These are phyloP conservation scores for Hortaea werneckii DNA, from an alignment of 2,329 filamentous ascomycete species.

Conservation along the genomic window DNA sequence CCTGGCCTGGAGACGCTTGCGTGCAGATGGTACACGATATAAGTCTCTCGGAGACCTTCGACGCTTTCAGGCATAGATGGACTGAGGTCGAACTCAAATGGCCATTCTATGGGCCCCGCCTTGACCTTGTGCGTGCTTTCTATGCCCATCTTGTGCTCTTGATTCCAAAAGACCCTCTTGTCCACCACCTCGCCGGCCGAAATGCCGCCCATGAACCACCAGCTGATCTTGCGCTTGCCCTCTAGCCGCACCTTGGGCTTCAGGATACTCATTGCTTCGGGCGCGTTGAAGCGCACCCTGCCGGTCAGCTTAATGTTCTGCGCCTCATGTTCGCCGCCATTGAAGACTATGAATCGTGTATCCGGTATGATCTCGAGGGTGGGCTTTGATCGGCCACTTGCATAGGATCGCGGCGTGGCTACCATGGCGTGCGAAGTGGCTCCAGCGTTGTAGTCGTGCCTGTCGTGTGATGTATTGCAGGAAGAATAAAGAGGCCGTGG, in stretches of 20 bases:
- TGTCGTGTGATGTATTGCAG: too few relatives aligned
- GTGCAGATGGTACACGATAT: slow-evolving; percentile 82
- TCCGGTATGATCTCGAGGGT: slow-evolving; percentile 37
- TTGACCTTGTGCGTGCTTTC: slow-evolving; percentile 41
- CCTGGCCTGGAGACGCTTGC: slow-evolving; percentile 71
- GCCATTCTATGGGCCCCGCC: slow-evolving; percentile 40
- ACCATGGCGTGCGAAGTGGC: slow-evolving; percentile 16
- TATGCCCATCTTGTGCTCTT: slow-evolving; percentile 34
- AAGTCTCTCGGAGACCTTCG: slow-evolving; percentile 77
- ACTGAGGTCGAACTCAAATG: slow-evolving; percentile 39
- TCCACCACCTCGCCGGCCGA: slow-evolving; percentile 32
- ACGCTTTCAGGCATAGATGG: slow-evolving; percentile 64
- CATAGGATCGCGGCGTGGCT: slow-evolving; percentile 15
- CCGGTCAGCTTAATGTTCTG: slow-evolving; percentile 36
- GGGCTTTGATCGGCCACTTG: slow-evolving; percentile 13
- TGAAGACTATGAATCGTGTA: slow-evolving; percentile 40
- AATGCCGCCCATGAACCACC: slow-evolving; percentile 28
- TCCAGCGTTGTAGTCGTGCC: not conserved
- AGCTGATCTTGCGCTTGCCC: slow-evolving; percentile 38
- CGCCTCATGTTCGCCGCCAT: slow-evolving; percentile 38
- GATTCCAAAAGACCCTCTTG: slow-evolving; percentile 38
- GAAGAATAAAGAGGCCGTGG: too few relatives aligned
- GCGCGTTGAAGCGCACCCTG: slow-evolving; percentile 36
- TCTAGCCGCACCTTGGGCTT: slow-evolving; percentile 37
- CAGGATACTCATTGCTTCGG: slow-evolving; percentile 38